A percentile compares a stretch with the other conserved stretches of the same genome.
Evolutionary conservation across 208 protist species (phyloP).

Genomic region (Endotrypanum monterogeii): DNA sequence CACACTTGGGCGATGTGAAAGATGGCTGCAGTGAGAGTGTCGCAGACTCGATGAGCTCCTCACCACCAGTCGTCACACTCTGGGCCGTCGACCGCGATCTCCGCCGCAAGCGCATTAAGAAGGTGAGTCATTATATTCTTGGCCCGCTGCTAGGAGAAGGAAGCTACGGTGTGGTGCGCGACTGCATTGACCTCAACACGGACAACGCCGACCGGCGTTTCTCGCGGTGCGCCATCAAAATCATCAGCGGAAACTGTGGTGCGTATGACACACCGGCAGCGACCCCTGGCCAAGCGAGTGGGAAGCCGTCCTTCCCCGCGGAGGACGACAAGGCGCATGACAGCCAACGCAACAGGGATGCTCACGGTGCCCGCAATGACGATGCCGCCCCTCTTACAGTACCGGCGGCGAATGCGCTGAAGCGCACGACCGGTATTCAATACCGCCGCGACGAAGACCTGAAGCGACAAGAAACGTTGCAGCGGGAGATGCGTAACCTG

Average conservation of each 20-base stretch:
- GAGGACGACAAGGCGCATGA: background rate
- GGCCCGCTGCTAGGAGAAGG: conserved; percentile 82
- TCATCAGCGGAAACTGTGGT: conserved; percentile 17
- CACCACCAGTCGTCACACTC: conserved; percentile 50
- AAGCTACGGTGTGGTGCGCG: conserved; percentile 71
- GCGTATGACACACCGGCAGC: conserved; percentile 4
- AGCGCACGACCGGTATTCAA: conserved; percentile 17
- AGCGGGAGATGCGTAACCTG: conserved; percentile 70
- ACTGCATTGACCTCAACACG: conserved; percentile 68
- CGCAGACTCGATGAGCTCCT: conserved; percentile 18
- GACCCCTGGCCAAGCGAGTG: background rate
- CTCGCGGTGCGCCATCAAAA: conserved; percentile 61
- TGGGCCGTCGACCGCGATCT: conserved; percentile 41
- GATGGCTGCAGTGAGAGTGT: background rate
- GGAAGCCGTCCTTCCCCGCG: background rate
- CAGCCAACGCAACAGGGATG: background rate
- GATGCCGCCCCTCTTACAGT: background rate
- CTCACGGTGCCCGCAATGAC: background rate
- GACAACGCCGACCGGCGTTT: conserved; percentile 42
- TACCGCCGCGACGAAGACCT: conserved; percentile 30
- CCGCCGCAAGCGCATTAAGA: conserved; percentile 80
- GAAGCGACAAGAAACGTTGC: conserved; percentile 25
- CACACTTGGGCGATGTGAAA: background rate
- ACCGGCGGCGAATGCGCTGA: background rate
- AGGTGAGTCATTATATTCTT: conserved; percentile 82